Conservation (phyloP, 2,329 filamentous ascomycete species). For the Lizonia empirigonia region DNA sequence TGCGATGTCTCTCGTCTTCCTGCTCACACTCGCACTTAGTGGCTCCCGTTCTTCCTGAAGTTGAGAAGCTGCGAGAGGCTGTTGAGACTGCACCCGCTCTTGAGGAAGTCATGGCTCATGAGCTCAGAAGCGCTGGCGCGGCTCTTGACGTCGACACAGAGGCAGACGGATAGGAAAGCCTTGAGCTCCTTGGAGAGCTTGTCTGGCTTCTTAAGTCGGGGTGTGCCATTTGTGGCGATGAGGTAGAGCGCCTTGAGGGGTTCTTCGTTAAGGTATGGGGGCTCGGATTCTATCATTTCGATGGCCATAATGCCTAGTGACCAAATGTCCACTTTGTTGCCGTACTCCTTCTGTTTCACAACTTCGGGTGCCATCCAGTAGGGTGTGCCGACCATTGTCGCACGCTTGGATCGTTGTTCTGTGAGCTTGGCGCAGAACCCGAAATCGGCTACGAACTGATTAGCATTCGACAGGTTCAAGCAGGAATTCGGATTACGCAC, state of each 20-base stretch:
- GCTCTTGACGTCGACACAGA: conserved; percentile 95
- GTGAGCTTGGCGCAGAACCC: conserved; percentile 99
- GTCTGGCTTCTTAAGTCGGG: conserved; percentile 95
- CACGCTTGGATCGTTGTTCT: conserved; percentile 93
- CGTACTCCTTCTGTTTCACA: conserved; percentile 99
- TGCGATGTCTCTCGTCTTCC: not conserved
- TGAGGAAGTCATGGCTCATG: conserved; percentile 89
- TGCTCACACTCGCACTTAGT: conserved; percentile 37
- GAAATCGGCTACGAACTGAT: conserved; percentile 77
- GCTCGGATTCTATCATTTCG: conserved; percentile 99
- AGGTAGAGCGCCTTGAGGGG: conserved; percentile 96
- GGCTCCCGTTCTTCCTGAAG: conserved; percentile 73
- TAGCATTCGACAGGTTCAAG: not conserved
- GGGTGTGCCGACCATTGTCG: conserved; percentile 98
- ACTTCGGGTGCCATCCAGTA: conserved; percentile 99
- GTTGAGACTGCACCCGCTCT: conserved; percentile 81
- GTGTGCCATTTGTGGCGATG: conserved; percentile 97
- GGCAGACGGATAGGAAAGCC: conserved; percentile 92
- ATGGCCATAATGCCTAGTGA: conserved; percentile 99
- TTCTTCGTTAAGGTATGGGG: conserved; percentile 96
- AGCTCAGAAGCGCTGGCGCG: conserved; percentile 90
- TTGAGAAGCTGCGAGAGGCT: conserved; percentile 86
- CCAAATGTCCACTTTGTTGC: conserved; percentile 98
- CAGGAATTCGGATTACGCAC: conserved; percentile 60
- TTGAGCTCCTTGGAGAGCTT: conserved; percentile 98